A percentile compares a stretch with the other conserved stretches of the same genome.
phyloP scores from a whole-genome alignment of 768 basidiomycete species.

The Lactarius psammicola region DNA sequence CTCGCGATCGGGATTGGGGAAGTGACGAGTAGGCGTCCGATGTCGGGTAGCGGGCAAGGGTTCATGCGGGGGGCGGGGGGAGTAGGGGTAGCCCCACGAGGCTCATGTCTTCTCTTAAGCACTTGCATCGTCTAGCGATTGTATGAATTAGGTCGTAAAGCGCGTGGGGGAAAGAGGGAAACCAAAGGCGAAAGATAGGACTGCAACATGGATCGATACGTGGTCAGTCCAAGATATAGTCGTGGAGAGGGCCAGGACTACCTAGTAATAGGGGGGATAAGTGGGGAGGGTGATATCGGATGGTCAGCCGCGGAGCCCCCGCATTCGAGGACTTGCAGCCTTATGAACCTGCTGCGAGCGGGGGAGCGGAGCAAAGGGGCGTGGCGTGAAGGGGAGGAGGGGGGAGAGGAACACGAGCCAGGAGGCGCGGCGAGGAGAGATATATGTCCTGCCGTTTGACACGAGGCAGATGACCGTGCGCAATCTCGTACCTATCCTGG shows the following conservation, averaged over 20 bases:
- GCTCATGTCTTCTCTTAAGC: conserved; percentile 6
- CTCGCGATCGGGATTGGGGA: background rate
- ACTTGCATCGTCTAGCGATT: conserved; percentile 23
- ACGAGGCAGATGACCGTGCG: conserved; percentile 28
- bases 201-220: background rate
- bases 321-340: conserved; percentile 26
- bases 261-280: conserved; percentile 15
- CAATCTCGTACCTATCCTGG: conserved; percentile 25
- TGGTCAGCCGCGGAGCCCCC: conserved; percentile 26
- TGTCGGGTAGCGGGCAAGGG: conserved; percentile 26
- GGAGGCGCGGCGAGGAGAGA: conserved; percentile 1
- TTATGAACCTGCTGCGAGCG: conserved; percentile 27
- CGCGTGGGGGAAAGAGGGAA: conserved; percentile 1
- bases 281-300: conserved; percentile 6
- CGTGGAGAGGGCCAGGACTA: conserved; percentile 5
- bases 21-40: background rate
- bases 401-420: conserved; percentile 7
- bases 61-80: conserved; percentile 26
- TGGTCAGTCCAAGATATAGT: conserved; percentile 4
- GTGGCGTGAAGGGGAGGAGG: conserved; percentile 12
- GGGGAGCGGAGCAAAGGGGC: conserved; percentile 12
- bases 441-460: conserved; percentile 29
- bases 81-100: background rate
- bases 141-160: conserved; percentile 20
- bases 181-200: conserved; percentile 1